Evolutionary conservation across 2,329 filamentous ascomycete species (phyloP), one percentile per base, ranked within the genome.

Genomic region (Colletotrichum sp.): DNA sequence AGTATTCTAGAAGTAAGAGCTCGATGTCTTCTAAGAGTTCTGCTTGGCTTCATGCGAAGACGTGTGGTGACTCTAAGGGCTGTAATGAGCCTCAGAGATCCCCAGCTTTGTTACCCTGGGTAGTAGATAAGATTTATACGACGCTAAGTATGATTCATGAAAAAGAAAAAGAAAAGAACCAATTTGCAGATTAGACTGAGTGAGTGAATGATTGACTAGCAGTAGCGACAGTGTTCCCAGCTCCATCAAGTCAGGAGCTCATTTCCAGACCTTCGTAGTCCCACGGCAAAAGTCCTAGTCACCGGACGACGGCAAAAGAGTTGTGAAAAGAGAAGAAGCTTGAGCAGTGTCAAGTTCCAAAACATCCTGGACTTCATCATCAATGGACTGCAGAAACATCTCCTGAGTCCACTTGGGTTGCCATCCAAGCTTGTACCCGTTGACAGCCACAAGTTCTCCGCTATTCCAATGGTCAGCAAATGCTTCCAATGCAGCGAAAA

Each of bases 341-440:
- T 60, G 28, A 36, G 39, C 55, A 4, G 21, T 44, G 75, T 79
- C 81, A 9, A 80, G 71, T 8, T 82, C 73, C 60, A 81, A 59
- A 6, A 80, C 80, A 75, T 75, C 78, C 2, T 77, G 24, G 39
- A 83, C 72, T 74, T 84, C 82, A 12, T 80, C 79, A 63, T 82
- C 79, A 21, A 83, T 74, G 68, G 75, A 82, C 4, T 77, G 74
- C 57, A 83, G 39, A 34, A 81, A 79, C 70, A 57, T 77, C 30
- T 79, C 62, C 64, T 80, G 69, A 65, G 80, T 72, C 81, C 82
- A 82, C n/a, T 76, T 75, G 8, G 82, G 82, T 60, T 81, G 36
- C 81, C 81, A 83, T 5, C 80, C 81, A 24, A 83, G 70, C 15
- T 71, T 75, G 44, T 76, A 71, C 8, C 76, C 57, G 52, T 81